Conservation (phyloP, 108 stramenopile genomes). For the Cyclostephanos tholiformis region DNA sequence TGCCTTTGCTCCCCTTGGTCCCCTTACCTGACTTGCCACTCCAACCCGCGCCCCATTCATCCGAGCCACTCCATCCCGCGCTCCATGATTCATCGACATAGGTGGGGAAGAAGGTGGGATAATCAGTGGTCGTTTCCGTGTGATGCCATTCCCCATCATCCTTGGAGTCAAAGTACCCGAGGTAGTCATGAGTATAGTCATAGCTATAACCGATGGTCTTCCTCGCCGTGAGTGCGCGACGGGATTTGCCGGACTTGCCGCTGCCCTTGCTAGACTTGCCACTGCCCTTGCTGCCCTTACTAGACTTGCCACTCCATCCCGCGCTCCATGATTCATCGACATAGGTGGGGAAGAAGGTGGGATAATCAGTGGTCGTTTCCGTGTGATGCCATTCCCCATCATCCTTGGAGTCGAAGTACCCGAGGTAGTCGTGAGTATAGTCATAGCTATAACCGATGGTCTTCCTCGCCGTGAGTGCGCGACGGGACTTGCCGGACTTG, state of each 20-base stretch:
- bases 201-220: background rate
- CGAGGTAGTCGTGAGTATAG: background rate
- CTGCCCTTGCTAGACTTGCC: background rate
- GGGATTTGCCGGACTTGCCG: background rate
- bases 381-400: background rate
- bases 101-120: too few species aligned
- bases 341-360: background rate
- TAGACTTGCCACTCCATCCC: background rate
- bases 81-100: too few species aligned
- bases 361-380: background rate
- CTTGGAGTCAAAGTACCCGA: background rate
- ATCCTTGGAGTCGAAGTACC: background rate
- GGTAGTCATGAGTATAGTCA: background rate
- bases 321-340: background rate
- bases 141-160: too few species aligned
- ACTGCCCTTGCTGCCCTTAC: background rate
- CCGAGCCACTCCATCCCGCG: too few species aligned
- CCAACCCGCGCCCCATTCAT: too few species aligned
- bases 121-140: too few species aligned
- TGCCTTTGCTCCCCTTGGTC: too few species aligned
- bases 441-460: background rate
- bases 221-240: background rate
- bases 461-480: background rate
- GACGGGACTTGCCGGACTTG: background rate
- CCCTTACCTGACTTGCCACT: background rate